Evolutionary conservation across 441 rosid genomes (phyloP).

Genomic region (Raphanus hybrid): DNA sequence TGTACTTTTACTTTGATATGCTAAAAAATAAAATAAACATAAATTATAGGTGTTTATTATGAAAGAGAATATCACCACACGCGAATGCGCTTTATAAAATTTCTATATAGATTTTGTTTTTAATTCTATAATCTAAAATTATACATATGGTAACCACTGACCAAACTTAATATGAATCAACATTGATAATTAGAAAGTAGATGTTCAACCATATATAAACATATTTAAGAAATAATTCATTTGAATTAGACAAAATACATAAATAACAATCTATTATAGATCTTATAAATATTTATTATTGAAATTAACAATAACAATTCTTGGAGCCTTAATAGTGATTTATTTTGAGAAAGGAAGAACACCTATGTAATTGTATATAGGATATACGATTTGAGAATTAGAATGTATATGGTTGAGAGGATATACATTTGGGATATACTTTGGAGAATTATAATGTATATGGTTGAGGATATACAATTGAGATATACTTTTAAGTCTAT

Average conservation of each 20-base stretch:
- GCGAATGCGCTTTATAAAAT: too few species aligned
- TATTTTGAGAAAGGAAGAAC: not conserved
- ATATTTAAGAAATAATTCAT: not conserved
- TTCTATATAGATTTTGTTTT: too few species aligned
- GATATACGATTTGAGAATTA: not conserved
- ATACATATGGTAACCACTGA: not conserved
- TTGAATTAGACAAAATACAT: not conserved
- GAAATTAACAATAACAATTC: not conserved
- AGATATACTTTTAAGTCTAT: not conserved
- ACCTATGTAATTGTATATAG: not conserved
- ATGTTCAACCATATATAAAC: not conserved
- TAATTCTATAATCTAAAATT: too few species aligned
- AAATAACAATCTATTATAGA: not conserved
- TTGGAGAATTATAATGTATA: not conserved
- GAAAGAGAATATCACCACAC: not conserved
- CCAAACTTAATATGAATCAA: not conserved
- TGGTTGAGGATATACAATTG: not conserved
- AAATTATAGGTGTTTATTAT: not conserved
- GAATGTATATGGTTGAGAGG: not conserved
- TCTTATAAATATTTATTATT: not conserved
- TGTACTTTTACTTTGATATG: not conserved
- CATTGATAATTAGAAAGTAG: not conserved
- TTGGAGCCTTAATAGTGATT: not conserved
- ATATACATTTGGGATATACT: not conserved
- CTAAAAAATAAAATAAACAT: not conserved